A percentile compares a stretch with the other conserved stretches of the same genome.
Evolutionary conservation across 1,284 basidiomycete genomes (phyloP).

Genomic region (Heimioporus punctisporus): DNA sequence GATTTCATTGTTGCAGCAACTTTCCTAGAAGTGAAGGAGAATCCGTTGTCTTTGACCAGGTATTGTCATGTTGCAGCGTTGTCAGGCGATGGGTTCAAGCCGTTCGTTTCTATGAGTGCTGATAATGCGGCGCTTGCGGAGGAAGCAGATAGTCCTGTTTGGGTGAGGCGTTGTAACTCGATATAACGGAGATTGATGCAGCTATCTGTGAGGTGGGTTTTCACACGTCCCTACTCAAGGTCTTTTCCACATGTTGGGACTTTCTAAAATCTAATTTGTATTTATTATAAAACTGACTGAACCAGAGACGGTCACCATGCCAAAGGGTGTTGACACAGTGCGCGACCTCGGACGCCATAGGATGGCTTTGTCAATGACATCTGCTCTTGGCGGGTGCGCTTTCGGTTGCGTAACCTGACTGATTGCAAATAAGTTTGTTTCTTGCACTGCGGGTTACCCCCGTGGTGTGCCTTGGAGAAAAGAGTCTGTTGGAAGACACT

Average conservation of each 20-base stretch:
- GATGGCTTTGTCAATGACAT: too few relatives aligned
- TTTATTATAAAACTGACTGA: background rate
- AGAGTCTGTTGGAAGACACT: too few relatives aligned
- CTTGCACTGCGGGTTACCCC: too few relatives aligned
- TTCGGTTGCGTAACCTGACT: too few relatives aligned
- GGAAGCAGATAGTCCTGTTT: constrained; percentile 28
- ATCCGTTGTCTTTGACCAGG: constrained; percentile 56
- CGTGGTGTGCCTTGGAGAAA: too few relatives aligned
- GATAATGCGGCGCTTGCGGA: constrained; percentile 13
- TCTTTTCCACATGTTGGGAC: background rate
- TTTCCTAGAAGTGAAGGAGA: constrained; percentile 81
- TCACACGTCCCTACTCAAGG: background rate
- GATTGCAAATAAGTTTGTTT: too few relatives aligned
- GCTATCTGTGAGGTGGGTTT: background rate
- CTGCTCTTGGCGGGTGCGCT: too few relatives aligned
- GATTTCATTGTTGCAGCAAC: constrained; percentile 43
- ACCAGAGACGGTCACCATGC: background rate
- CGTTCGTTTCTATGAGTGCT: constrained; percentile 21
- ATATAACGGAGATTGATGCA: constrained; percentile 1
- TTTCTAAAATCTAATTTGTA: background rate
- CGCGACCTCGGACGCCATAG: too few relatives aligned
- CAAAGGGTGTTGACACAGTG: too few relatives aligned
- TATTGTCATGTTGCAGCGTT: constrained; percentile 39
- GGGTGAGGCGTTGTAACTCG: constrained; percentile 10
- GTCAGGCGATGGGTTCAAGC: constrained; percentile 37